Conservation (phyloP, 2,329 filamentous ascomycete genomes). For the Leptographium wingfieldii region DNA sequence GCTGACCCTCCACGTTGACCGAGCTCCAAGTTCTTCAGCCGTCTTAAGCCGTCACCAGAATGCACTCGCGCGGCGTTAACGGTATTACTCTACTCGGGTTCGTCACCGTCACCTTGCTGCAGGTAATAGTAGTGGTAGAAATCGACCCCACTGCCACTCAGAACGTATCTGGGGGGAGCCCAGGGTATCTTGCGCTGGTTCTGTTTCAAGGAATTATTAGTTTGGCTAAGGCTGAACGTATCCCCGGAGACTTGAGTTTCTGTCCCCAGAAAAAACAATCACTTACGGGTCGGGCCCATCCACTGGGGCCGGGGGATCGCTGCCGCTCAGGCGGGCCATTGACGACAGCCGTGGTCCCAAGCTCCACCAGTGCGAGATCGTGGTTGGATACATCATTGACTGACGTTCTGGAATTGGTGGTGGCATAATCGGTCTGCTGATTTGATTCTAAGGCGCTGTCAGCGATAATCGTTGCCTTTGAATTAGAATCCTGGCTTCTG, state of each 20-base stretch:
- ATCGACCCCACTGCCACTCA: background rate
- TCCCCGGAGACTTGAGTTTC: too few relatives aligned
- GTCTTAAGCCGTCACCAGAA: too few relatives aligned
- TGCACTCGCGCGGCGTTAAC: too few relatives aligned
- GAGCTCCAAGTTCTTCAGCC: background rate
- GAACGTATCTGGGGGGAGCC: background rate
- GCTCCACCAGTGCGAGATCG: conserved; percentile 3
- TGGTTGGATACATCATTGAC: background rate
- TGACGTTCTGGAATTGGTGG: background rate
- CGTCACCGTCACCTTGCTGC: background rate
- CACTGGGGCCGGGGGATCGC: background rate
- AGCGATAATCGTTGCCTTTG: background rate
- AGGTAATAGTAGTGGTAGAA: background rate
- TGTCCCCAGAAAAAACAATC: too few relatives aligned
- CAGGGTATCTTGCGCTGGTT: background rate
- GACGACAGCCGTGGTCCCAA: background rate
- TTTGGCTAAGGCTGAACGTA: background rate
- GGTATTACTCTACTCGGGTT: background rate
- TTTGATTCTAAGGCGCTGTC: background rate
- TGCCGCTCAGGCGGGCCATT: background rate
- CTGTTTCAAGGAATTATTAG: background rate
- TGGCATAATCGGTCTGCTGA: background rate
- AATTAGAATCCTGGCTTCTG: background rate
- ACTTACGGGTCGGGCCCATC: conserved; percentile 13
- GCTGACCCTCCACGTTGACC: background rate